Percentiles rank a stretch among this genome's conserved stretches.
phyloP scores from a whole-genome alignment of 768 basidiomycete species.

The Calocybe gangraenosa region DNA sequence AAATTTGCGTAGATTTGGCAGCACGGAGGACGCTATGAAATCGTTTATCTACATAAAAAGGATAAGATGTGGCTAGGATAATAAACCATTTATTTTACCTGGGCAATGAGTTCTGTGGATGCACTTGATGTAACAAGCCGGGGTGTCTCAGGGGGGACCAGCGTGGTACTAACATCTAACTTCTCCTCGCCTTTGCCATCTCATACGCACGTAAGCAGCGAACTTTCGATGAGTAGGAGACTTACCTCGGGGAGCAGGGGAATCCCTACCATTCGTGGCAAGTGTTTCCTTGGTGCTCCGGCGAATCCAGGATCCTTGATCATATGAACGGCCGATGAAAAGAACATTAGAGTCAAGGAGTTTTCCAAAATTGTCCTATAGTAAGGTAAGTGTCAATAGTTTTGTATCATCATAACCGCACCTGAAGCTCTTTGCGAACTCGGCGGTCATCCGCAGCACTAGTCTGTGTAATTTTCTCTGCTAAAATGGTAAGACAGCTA shows the following conservation, averaged over 20 bases:
- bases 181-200: constrained; percentile 64
- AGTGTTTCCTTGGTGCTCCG: constrained; percentile 61
- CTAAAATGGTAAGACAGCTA: constrained; percentile 74
- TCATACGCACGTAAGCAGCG: constrained; percentile 8
- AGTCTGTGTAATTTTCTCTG: constrained; percentile 84
- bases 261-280: constrained; percentile 63
- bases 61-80: constrained; percentile 5
- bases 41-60: constrained; percentile 51
- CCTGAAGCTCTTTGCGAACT: constrained; percentile 86
- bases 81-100: constrained; percentile 29
- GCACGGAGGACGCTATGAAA: constrained; percentile 62
- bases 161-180: constrained; percentile 37
- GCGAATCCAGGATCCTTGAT: constrained; percentile 78
- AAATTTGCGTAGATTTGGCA: constrained; percentile 77
- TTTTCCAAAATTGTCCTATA: constrained; percentile 78
- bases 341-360: constrained; percentile 76
- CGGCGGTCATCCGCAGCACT: constrained; percentile 88
- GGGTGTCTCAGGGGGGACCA: constrained; percentile 29
- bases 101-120: constrained; percentile 40
- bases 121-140: constrained; percentile 22
- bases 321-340: constrained; percentile 68
- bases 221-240: neutral
- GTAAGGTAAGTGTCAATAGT: neutral
- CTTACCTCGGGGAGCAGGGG: constrained; percentile 50
- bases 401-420: constrained; percentile 18